These are phyloP conservation scores for Linderniella brevidens DNA, from an alignment of 257 asterid species.

Conservation along the genomic window DNA sequence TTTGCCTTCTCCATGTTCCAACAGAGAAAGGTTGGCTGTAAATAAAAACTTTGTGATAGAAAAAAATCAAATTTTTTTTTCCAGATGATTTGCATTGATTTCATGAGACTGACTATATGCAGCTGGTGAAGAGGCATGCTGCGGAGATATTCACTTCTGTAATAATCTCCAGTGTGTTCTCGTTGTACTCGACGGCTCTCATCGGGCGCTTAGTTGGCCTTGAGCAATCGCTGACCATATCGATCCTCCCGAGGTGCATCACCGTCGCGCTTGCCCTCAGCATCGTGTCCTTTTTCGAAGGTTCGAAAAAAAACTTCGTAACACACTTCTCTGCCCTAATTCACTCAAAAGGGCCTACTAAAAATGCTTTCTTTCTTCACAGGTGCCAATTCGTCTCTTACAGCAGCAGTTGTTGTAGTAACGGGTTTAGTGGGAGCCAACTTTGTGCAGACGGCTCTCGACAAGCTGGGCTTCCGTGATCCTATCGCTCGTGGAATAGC, in stretches of 20 bases:
- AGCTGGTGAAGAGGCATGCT: constrained; percentile 97
- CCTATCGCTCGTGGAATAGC: constrained; percentile 99
- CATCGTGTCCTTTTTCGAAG: constrained; percentile 88
- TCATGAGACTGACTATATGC: constrained; percentile 13
- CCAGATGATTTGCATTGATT: too few species aligned
- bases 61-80: too few species aligned
- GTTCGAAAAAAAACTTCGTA: constrained; percentile 15
- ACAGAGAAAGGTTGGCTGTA: constrained; percentile 64
- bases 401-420: constrained; percentile 93
- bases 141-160: constrained; percentile 91
- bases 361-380: constrained; percentile 2
- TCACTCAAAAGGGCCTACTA: background rate
- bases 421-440: constrained; percentile 95
- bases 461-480: constrained; percentile 69
- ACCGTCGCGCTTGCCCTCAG: constrained; percentile 99
- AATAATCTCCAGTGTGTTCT: constrained; percentile 59
- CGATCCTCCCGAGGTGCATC: constrained; percentile 94
- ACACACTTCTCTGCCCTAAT: background rate
- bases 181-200: constrained; percentile 83
- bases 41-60: background rate
- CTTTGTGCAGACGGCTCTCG: constrained; percentile 73
- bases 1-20: constrained; percentile 98
- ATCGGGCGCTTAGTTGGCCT: constrained; percentile 65
- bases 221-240: constrained; percentile 55
- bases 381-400: constrained; percentile 94